Percentiles rank a stretch among this genome's conserved stretches.
Conservation (phyloP, 2,329 filamentous ascomycete genomes). For the Leptodontidium sp. region DNA sequence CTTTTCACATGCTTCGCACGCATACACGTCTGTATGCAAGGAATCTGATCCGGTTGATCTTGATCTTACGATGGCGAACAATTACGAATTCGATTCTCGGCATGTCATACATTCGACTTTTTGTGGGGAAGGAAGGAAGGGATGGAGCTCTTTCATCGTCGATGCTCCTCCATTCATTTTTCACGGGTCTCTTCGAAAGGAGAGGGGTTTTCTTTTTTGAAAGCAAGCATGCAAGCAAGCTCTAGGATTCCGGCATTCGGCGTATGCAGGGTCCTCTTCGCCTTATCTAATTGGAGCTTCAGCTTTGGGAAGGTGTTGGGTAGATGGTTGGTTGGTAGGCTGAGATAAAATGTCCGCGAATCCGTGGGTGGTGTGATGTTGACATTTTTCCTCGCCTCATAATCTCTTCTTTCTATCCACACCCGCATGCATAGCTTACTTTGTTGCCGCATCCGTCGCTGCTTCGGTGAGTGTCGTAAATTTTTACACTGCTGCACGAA, state of each 20-base stretch:
- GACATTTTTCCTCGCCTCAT: neutral
- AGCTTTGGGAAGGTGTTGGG: no score
- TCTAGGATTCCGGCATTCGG: neutral
- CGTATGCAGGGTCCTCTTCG: slow-evolving; percentile 4
- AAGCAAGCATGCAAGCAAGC: neutral
- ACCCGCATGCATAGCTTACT: no score
- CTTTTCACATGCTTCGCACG: neutral
- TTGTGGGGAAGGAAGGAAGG: neutral
- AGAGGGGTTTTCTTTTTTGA: neutral
- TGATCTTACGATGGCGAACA: neutral
- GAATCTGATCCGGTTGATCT: neutral
- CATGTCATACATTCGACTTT: neutral
- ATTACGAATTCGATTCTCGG: neutral
- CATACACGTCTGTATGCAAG: neutral
- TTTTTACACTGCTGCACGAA: neutral
- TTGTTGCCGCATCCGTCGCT: neutral
- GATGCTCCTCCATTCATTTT: neutral
- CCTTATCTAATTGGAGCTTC: slow-evolving; percentile 3
- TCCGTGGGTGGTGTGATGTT: neutral
- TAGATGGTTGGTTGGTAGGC: neutral
- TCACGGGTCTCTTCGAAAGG: neutral
- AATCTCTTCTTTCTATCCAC: neutral
- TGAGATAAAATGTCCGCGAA: neutral
- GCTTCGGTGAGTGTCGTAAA: no score
- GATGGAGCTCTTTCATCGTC: neutral